Evolutionary conservation across 495 filamentous ascomycete species (phyloP), one percentile per base, ranked within the genome.

Genomic region (Trichoderma orchidacearum): DNA sequence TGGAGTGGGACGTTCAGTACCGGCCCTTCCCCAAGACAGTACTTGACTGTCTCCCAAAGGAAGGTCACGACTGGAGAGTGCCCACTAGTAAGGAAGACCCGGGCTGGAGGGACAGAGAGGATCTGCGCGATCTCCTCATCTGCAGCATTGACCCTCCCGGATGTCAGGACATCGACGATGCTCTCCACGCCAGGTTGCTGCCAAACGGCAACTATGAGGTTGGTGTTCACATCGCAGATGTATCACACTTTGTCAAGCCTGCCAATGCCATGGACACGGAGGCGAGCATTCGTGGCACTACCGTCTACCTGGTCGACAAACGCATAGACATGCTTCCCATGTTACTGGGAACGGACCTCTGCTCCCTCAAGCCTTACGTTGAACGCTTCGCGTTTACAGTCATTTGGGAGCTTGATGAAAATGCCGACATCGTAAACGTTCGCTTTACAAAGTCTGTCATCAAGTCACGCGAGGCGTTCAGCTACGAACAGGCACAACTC

Each of bases 251-350:
- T 61, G 94, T 98, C 66, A 94, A 91, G 70, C 91, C 94, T 28
- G 89, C 89, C 66, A 97, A 93, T 66, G 83, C 93, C 36, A 98
- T 98, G 94, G 94, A 98, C 66, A 78, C 80, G 23, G 93, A 98
- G 71, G 93, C 93, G 2, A 90, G 88, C 64, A 80, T 90, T 58
- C 85, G 93, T 65, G 93, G 92, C 58, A 97, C 93, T 3, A 97
- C 94, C 0, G 93, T 98, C 29, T 98, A 98, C 63, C 76, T 98
- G 25, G 94, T 98, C 1, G 93, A 98, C 70, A 98, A 97, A 73
- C 90, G 93, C 61, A 97, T 98, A 61, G 93, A 98, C 72, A 98
- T 98, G 94, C 77, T 98, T 66, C 94, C 94, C 17, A 88, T 87
- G 79, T 82, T 98, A 25, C 80, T 98, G 15, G 93, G 93, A 30